These are phyloP conservation scores for Sugiyamaella qingdaonensis DNA, from an alignment of 805 yeast genomes.

Conservation along the genomic window DNA sequence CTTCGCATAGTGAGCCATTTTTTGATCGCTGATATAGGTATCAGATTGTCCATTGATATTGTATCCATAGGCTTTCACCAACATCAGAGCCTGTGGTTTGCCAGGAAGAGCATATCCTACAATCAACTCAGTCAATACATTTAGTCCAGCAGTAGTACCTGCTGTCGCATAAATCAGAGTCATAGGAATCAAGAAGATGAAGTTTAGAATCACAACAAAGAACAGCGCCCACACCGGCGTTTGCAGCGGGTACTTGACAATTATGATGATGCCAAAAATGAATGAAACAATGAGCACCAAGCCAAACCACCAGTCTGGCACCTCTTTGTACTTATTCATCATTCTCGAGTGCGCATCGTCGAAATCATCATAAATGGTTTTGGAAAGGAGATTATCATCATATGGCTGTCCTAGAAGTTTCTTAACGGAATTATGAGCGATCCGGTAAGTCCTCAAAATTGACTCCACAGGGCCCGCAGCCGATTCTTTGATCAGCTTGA, in stretches of 20 bases:
- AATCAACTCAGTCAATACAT: conserved; percentile 58
- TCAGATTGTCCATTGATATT: conserved; percentile 57
- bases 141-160: conserved; percentile 52
- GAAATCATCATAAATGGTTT: conserved; percentile 22
- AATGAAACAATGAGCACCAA: conserved; percentile 42
- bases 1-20: conserved; percentile 52
- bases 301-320: conserved; percentile 73
- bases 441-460: conserved; percentile 9
- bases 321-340: conserved; percentile 48
- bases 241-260: conserved; percentile 21
- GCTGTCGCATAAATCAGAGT: conserved; percentile 60
- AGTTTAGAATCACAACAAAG: conserved; percentile 49
- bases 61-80: conserved; percentile 54
- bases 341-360: conserved; percentile 18
- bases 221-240: conserved; percentile 52
- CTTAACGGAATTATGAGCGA: conserved; percentile 24
- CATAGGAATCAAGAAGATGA: conserved; percentile 58
- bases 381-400: too few relatives aligned
- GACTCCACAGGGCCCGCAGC: conserved; percentile 30
- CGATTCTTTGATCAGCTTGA: conserved; percentile 11
- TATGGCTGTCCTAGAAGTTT: too few relatives aligned
- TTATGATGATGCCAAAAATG: conserved; percentile 24
- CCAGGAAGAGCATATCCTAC: conserved; percentile 65
- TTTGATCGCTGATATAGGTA: conserved; percentile 52
- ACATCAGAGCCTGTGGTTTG: conserved; percentile 52